Percentiles rank a stretch among this genome's conserved stretches.
Conservation (phyloP, 1,284 basidiomycete species). For the Puccinia brachypodii region DNA sequence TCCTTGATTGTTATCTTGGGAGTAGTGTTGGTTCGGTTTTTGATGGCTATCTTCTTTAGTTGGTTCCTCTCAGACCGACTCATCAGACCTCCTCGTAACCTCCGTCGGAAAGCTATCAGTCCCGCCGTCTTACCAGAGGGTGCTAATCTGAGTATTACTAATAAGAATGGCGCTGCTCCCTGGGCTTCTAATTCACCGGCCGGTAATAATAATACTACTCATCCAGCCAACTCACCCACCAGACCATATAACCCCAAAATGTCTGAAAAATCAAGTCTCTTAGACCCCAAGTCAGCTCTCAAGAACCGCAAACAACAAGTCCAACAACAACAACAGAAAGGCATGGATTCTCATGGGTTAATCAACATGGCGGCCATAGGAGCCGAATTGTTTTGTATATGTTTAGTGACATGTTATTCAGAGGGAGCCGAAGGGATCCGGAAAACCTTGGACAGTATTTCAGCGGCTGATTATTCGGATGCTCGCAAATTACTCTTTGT, state of each 20-base stretch:
- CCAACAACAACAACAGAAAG: conserved; percentile 43
- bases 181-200: conserved; percentile 62
- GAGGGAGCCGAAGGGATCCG: conserved; percentile 90
- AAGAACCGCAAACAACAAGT: not conserved
- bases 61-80: conserved; percentile 87
- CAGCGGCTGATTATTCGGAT: conserved; percentile 85
- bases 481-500: conserved; percentile 87
- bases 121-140: conserved; percentile 95
- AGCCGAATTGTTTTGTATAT: conserved; percentile 88
- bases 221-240: conserved; percentile 1
- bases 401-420: conserved; percentile 95
- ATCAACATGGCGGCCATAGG: conserved; percentile 85
- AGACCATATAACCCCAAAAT: conserved; percentile 35
- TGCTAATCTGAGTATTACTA: conserved; percentile 84
- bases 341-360: conserved; percentile 58
- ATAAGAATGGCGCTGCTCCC: conserved; percentile 83
- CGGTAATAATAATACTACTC: not conserved
- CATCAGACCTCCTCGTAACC: conserved; percentile 70
- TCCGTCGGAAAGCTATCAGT: conserved; percentile 75
- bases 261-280: conserved; percentile 37
- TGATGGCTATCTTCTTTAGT: conserved; percentile 93
- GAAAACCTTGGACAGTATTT: conserved; percentile 89
- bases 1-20: conserved; percentile 87
- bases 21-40: conserved; percentile 85
- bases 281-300: conserved; percentile 49